Evolutionary conservation across 108 stramenopile genomes (phyloP).

Genomic region (Conticribra guillardii): DNA sequence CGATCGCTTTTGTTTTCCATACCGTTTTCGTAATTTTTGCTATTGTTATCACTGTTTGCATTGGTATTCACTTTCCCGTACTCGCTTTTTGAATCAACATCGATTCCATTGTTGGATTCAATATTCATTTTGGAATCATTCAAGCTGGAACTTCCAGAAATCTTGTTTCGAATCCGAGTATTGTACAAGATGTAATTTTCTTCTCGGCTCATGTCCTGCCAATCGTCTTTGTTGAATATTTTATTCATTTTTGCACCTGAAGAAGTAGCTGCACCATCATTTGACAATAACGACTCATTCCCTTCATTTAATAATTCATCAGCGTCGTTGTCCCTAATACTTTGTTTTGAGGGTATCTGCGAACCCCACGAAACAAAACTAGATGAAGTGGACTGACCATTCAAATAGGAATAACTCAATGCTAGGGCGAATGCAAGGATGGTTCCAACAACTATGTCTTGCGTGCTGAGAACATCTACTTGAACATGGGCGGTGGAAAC

Average conservation of each 20-base stretch:
- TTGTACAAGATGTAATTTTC: constrained; percentile 81
- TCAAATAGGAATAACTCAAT: constrained; percentile 41
- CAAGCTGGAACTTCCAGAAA: not conserved
- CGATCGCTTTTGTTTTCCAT: constrained; percentile 56
- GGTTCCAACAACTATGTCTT: constrained; percentile 52
- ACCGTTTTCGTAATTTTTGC: constrained; percentile 12
- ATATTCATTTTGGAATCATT: not conserved
- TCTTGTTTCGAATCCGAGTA: constrained; percentile 31
- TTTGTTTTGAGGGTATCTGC: constrained; percentile 1
- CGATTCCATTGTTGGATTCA: not conserved
- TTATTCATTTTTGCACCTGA: not conserved
- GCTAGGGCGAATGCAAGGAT: constrained; percentile 56
- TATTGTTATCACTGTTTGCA: too few species aligned
- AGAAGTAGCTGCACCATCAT: too few species aligned
- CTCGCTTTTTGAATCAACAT: not conserved
- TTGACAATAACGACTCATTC: too few species aligned
- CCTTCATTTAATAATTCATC: not conserved
- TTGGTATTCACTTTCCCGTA: constrained; percentile 2
- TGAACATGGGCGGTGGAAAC: too few species aligned
- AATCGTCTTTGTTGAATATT: constrained; percentile 49
- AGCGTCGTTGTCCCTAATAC: not conserved
- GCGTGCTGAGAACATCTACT: constrained; percentile 33
- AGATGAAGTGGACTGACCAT: constrained; percentile 40
- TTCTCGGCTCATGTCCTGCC: constrained; percentile 75
- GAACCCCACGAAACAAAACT: constrained; percentile 36